These are phyloP conservation scores for Paraphaeosphaeria minitans DNA, from an alignment of 2,329 filamentous ascomycete genomes.

Conservation along the genomic window DNA sequence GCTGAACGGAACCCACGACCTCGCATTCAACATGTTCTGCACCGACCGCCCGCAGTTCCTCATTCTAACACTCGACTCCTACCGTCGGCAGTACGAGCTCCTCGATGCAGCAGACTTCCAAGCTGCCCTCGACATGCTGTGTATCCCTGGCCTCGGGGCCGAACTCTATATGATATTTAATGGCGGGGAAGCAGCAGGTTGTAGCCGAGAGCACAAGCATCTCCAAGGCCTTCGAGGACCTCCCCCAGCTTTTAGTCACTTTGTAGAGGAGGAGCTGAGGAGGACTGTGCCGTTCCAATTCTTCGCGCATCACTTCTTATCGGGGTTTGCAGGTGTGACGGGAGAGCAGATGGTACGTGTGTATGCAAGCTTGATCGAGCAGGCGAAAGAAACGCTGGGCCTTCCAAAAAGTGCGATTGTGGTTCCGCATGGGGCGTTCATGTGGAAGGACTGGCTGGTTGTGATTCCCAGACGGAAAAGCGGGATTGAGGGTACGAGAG, in stretches of 20 bases:
- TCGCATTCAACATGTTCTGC: slow-evolving; percentile 57
- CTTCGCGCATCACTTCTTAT: slow-evolving; percentile 39
- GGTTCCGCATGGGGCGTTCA: slow-evolving; percentile 55
- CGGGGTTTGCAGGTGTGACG: slow-evolving; percentile 15
- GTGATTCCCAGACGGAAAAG: slow-evolving; percentile 53
- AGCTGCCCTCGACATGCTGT: slow-evolving; percentile 46
- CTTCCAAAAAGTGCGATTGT: slow-evolving; percentile 21
- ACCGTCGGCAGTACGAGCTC: slow-evolving; percentile 53
- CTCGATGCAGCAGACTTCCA: slow-evolving; percentile 49
- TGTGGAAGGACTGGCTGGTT: slow-evolving; percentile 53
- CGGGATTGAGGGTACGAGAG: slow-evolving; percentile 32
- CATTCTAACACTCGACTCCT: slow-evolving; percentile 55
- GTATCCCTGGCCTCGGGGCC: slow-evolving; percentile 16
- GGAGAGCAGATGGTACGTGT: slow-evolving; percentile 21
- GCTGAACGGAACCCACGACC: slow-evolving; percentile 51
- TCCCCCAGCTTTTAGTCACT: slow-evolving; percentile 37
- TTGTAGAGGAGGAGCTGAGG: slow-evolving; percentile 26
- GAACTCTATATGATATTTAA: slow-evolving; percentile 53
- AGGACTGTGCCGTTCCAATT: slow-evolving; percentile 45
- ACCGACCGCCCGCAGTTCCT: slow-evolving; percentile 56
- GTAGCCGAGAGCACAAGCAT: slow-evolving; percentile 58
- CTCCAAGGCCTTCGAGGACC: slow-evolving; percentile 50
- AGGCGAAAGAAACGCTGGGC: slow-evolving; percentile 17
- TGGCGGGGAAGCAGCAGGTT: slow-evolving; percentile 52
- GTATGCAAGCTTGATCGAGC: slow-evolving; percentile 26